phyloP scores from a whole-genome alignment of 2,329 filamentous ascomycete species.

The Penicillium italicum region DNA sequence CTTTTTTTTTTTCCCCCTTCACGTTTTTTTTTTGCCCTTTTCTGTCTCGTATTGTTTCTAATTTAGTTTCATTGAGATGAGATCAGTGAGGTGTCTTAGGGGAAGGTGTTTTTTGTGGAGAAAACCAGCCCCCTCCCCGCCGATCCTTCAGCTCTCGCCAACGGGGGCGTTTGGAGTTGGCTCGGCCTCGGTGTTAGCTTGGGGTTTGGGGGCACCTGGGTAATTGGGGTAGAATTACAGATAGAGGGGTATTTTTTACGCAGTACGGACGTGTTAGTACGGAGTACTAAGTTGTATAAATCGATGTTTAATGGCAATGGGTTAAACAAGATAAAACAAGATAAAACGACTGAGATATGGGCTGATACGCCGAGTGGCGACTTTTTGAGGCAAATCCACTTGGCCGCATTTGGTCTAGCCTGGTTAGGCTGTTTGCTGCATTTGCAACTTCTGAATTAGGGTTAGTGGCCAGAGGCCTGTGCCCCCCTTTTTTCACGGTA shows the following conservation, averaged over 20 bases:
- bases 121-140: background rate
- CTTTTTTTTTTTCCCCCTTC: background rate
- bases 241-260: background rate
- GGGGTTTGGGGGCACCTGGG: background rate
- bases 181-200: background rate
- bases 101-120: conserved; percentile 4
- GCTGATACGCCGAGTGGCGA: background rate
- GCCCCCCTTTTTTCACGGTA: background rate
- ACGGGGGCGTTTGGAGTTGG: conserved; percentile 1
- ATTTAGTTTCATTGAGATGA: background rate
- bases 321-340: no score
- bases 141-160: conserved; percentile 3
- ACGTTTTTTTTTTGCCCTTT: background rate
- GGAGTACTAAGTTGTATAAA: background rate
- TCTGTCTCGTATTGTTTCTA: background rate
- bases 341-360: background rate
- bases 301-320: background rate
- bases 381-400: background rate
- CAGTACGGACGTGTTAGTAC: background rate
- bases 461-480: background rate
- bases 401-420: background rate
- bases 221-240: background rate
- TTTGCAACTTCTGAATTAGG: background rate
- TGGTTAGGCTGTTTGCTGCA: background rate
- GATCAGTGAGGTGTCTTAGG: conserved; percentile 2